Base-by-base conservation (phyloP, 176 grass and related monocot genomes). In the Coix lacrymajobi region DNA sequence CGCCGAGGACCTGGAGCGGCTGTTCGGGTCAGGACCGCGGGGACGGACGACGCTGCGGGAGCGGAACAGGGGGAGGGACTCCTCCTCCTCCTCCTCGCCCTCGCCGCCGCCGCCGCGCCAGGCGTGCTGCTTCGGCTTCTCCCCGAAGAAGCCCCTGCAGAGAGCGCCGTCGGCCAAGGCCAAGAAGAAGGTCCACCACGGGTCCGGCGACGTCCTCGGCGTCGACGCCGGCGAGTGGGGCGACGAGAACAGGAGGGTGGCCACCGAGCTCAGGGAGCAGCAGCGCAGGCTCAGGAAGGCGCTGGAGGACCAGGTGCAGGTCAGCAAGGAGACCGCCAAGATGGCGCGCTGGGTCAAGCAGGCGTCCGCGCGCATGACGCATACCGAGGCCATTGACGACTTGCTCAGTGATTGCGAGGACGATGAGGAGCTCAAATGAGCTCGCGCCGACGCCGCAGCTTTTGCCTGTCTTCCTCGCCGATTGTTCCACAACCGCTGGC, bases 101-200 rank as follows among this genome's bases (percentile, higher is more conserved):
- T 48, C 86, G 3, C 49, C 77, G 32, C 29, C 84, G 38, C 86
- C 79, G 62, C 83, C 80, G 43, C 83, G 88, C 0, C 86, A 85
- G 81, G 88, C 87, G 30, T 98, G 90, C 70, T 98, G 95, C 84
- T 94, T 98, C 65, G 76, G 79, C 34, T 91, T 95, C 69, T 93
- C 92, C 9, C 86, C 86, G 3, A 98, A 84, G 91, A 97, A 87
- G 86, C 15, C 46, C 16, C 38, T 22, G 33, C 43, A 19, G 36
- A 80, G 20, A 52, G 26, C 61, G 28, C 16, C 58, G 1, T 52
- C 62, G 1, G 19, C 62, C 11, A 82, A 75, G 66, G 82, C 73
- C 85, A 78, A 67, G 85, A 66, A 67, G 30, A 54, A 56, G 77
- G 43, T 80, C 62, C 77, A 82, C 62, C 81, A 84, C 33, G 60